These are phyloP conservation scores for Aspergillus sp. DNA, from an alignment of 2,329 filamentous ascomycete species.

Conservation along the genomic window DNA sequence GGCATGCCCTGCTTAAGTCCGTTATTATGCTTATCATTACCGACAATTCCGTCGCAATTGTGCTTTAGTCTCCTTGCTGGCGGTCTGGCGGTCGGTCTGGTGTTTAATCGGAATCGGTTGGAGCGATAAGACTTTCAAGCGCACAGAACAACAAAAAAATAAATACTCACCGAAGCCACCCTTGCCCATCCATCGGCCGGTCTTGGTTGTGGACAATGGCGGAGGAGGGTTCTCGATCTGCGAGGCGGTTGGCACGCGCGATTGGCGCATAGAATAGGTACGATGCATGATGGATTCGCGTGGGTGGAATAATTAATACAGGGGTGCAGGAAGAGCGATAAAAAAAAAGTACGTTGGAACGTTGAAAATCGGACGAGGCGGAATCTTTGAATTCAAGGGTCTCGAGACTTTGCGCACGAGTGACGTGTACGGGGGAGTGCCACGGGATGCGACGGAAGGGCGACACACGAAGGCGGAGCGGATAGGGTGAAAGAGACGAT, in stretches of 20 bases:
- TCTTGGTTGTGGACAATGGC: slow-evolving; percentile 87
- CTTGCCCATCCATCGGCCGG: slow-evolving; percentile 82
- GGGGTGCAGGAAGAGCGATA: not conserved
- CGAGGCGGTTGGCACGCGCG: slow-evolving; percentile 91
- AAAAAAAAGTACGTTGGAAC: slow-evolving; percentile 3
- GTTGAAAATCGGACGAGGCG: slow-evolving; percentile 11
- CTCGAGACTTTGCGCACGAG: slow-evolving; percentile 33
- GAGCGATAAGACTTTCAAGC: not conserved
- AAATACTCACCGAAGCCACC: slow-evolving; percentile 73
- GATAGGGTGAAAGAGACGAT: not conserved
- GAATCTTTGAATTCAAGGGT: slow-evolving; percentile 14
- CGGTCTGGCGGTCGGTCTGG: not conserved
- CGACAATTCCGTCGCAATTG: not conserved
- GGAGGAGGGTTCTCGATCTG: slow-evolving; percentile 90
- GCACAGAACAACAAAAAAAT: not conserved
- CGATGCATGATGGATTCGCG: slow-evolving; percentile 72
- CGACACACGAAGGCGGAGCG: not conserved
- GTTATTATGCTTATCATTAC: not conserved
- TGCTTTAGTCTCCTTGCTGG: slow-evolving; percentile 1
- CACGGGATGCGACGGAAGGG: slow-evolving; percentile 30
- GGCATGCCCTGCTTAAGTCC: slow-evolving; percentile 57
- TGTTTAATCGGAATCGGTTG: not conserved
- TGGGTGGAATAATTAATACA: not conserved
- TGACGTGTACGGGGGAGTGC: slow-evolving; percentile 28
- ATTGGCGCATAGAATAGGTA: slow-evolving; percentile 98